Evolutionary conservation across 148 eudicot genomes (phyloP), one percentile per base, ranked within the genome.

Genomic region (Rhododendron vialii): DNA sequence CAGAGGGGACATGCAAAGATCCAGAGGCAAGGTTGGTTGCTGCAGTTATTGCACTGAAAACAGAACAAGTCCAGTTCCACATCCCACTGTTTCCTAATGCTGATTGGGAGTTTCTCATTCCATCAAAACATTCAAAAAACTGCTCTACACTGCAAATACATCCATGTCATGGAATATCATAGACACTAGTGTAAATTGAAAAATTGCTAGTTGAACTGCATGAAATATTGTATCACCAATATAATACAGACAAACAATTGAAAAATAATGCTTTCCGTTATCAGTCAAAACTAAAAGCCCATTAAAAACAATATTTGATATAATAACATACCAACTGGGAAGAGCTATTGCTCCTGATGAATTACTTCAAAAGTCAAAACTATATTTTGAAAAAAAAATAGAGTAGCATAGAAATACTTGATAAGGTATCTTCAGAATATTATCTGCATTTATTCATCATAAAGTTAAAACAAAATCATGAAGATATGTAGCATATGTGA

Each of bases 41-140:
- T 84, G 98, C 98, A 89, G 95, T 93, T 88, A 97, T 91, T 55
- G 98, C 96, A 87, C 93, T 93, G 87, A 97, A 91, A 84, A 95
- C 96, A 78, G 98, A 97, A 89, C 93, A 91, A 3, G 98, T 95
- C 98, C 98, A 97, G 84, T 90, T 92, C 99, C 99, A 97, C 98
- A 95, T 89, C 80, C 99, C 98, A 89, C 99, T 95, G 88, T 91
- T 93, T 80, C 95, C 98, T 88, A 95, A 86, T 81, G 91, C 92
- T 41, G 98, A 93, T 77, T 95, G 98, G 76, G 95, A 95, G 83
- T 85, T 93, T 88, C 96, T 93, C 92, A 96, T 86, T 84, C 86
- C 98, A 89, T 97, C 99, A 88, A 97, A 89, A 86, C 99, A 97
- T 89, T 95, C 98, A 38, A 97, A 97, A 88, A 97, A 97, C 86